phyloP scores from a whole-genome alignment of 2,329 filamentous ascomycete genomes.

The Xylariaceae sp. region DNA sequence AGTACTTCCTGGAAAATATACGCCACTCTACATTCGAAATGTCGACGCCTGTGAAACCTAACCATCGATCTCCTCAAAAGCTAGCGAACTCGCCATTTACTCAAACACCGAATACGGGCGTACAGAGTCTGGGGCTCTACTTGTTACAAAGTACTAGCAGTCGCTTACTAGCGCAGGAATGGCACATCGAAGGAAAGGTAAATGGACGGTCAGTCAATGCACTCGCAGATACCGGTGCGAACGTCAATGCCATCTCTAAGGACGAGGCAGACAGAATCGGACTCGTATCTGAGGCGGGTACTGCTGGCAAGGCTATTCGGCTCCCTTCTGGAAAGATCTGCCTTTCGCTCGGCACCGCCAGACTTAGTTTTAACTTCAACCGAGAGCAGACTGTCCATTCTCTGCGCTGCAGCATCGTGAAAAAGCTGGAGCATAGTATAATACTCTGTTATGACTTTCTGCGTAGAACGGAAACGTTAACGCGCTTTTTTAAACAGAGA shows the following conservation, averaged over 20 bases:
- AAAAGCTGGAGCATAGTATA: neutral
- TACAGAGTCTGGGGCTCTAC: no score
- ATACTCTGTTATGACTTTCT: slow-evolving; percentile 13
- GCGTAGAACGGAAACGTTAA: slow-evolving; percentile 4
- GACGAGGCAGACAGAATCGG: slow-evolving; percentile 5
- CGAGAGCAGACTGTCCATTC: neutral
- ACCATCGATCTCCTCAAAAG: no score
- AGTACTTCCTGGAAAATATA: no score
- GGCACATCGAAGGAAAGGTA: neutral
- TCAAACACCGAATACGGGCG: no score
- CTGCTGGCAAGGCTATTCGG: neutral
- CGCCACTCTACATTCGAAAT: no score
- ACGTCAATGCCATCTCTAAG: slow-evolving; percentile 5
- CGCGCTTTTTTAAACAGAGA: neutral
- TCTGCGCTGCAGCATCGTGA: slow-evolving; percentile 3
- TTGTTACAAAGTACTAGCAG: no score
- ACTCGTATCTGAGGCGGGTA: neutral
- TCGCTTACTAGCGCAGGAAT: neutral
- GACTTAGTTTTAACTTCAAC: neutral
- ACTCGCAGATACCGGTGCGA: slow-evolving; percentile 2
- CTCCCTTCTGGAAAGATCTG: slow-evolving; percentile 14
- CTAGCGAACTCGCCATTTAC: no score
- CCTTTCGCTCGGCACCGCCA: neutral
- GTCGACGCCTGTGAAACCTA: no score
- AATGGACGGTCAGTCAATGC: neutral